Conservation (phyloP, 352 stramenopile genomes). For the Globisporangium recalcitrans region DNA sequence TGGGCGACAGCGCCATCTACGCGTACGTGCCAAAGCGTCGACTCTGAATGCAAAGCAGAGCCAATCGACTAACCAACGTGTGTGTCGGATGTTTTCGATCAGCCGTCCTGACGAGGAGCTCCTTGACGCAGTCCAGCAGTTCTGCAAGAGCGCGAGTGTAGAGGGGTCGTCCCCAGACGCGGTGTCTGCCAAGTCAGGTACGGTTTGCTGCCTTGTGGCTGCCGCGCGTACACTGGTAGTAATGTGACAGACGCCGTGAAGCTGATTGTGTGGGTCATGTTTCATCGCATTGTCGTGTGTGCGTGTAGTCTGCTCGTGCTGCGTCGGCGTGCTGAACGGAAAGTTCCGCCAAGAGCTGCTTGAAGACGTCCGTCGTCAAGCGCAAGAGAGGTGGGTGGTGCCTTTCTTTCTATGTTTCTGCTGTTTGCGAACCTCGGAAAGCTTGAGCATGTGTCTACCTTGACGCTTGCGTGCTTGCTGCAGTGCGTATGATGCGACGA, state of each 20-base stretch:
- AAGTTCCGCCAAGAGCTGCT: slow-evolving; percentile 42
- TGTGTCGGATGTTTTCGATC: background rate
- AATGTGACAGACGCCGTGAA: background rate
- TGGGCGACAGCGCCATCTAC: slow-evolving; percentile 46
- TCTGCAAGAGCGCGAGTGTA: background rate
- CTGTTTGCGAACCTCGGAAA: background rate
- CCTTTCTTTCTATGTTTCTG: background rate
- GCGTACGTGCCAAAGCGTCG: slow-evolving; percentile 28
- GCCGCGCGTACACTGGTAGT: background rate
- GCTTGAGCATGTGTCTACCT: background rate
- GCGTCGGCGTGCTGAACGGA: slow-evolving; percentile 52
- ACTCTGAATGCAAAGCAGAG: background rate
- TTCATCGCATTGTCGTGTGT: background rate
- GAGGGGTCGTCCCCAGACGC: background rate
- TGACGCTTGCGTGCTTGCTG: background rate
- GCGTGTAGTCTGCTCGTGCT: slow-evolving; percentile 54
- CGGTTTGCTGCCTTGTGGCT: background rate
- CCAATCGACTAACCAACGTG: background rate
- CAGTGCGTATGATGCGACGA: slow-evolving; percentile 55
- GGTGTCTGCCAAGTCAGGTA: slow-evolving; percentile 7
- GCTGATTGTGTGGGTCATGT: background rate
- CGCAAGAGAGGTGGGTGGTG: slow-evolving; percentile 21
- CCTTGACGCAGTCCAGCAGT: slow-evolving; percentile 12
- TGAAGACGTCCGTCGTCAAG: slow-evolving; percentile 33
- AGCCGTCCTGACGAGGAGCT: slow-evolving; percentile 28